These are phyloP conservation scores for Calonectria hongkongensis DNA, from an alignment of 2,329 filamentous ascomycete genomes.

Conservation along the genomic window DNA sequence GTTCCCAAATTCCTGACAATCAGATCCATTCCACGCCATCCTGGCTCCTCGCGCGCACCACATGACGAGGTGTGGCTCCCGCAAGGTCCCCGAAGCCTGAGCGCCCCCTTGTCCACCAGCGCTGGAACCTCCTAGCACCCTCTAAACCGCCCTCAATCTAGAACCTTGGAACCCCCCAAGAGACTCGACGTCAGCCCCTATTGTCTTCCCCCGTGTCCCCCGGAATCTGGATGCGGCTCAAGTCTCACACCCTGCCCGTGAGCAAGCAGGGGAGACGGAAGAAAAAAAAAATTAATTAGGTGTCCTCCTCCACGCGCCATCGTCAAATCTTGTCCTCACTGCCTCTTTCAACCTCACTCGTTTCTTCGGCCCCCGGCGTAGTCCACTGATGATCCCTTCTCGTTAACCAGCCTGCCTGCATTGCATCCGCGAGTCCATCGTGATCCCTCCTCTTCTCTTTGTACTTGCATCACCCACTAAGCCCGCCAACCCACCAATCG, in stretches of 20 bases:
- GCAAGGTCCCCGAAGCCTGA: slow-evolving; percentile 12
- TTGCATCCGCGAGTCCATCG: slow-evolving; percentile 21
- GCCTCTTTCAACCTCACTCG: slow-evolving; percentile 26
- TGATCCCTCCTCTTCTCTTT: slow-evolving; percentile 29
- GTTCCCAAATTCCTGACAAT: slow-evolving; percentile 28
- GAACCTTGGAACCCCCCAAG: neutral
- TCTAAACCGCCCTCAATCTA: slow-evolving; percentile 10
- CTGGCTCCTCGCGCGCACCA: slow-evolving; percentile 11
- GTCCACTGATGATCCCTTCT: slow-evolving; percentile 4
- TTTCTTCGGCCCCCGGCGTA: slow-evolving; percentile 15
- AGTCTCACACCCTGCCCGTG: slow-evolving; percentile 4
- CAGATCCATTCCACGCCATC: slow-evolving; percentile 1
- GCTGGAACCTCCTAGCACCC: slow-evolving; percentile 28
- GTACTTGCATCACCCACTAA: slow-evolving; percentile 31
- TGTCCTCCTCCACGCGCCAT: slow-evolving; percentile 23
- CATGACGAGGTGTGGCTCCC: slow-evolving; percentile 14
- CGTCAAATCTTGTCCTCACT: slow-evolving; percentile 18
- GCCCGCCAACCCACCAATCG: slow-evolving; percentile 35
- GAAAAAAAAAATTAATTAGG: slow-evolving; percentile 24
- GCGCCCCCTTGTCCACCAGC: neutral
- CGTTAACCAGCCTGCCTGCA: slow-evolving; percentile 16
- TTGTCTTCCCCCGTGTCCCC: slow-evolving; percentile 19
- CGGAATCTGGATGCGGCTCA: slow-evolving; percentile 27
- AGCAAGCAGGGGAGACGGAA: neutral
- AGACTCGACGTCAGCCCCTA: slow-evolving; percentile 20